Base-by-base conservation (phyloP, 352 stramenopile genomes). In the Globisporangium alternatum region DNA sequence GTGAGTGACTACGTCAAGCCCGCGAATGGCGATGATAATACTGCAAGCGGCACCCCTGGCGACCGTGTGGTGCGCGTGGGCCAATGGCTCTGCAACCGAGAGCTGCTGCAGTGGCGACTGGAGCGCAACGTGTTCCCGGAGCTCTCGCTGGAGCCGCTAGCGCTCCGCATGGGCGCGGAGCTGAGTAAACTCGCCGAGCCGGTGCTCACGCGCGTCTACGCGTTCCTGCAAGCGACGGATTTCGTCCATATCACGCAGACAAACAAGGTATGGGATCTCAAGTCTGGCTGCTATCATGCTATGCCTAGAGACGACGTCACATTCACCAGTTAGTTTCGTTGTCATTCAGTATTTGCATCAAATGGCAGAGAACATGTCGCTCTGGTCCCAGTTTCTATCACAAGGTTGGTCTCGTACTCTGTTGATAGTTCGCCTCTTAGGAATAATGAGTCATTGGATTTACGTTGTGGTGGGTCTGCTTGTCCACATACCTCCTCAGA, bases 41-140 rank as follows among this genome's bases (percentile, higher is more conserved):
- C 49, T 22, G 48, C 28, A 6, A 44, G 1, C 17, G 31, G 0
- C 17, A 33, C 12, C 19, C 31, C 31, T 5, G 53, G 49, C 8
- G 53, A 33, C 4, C 49, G 62, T n/a, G 65, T 71, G 10, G 0
- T 72, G 41, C 57, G 56, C 22, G 66, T 64, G n/a, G 59, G 58
- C 13, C 31, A 31, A 5, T 86, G 75, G 75, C 61, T 64, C 21
- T 81, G 75, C 54, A 79, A 75, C 31, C 35, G 75, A 48, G 75
- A 86, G 48, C 74, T 72, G 30, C 65, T 86, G 35, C 52, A 63
- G 8, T 86, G 77, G 77, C 76, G 77, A 49, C 64, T 86, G 41
- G 65, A 80, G 64, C 77, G 75, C 49, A 83, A 73, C 44, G 64
- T 83, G 28, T 77, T 82, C 45, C 22, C 73, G 9, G 65, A 73